These are phyloP conservation scores for Talaromyces sp. DNA, from an alignment of 2,329 filamentous ascomycete species.

Conservation along the genomic window DNA sequence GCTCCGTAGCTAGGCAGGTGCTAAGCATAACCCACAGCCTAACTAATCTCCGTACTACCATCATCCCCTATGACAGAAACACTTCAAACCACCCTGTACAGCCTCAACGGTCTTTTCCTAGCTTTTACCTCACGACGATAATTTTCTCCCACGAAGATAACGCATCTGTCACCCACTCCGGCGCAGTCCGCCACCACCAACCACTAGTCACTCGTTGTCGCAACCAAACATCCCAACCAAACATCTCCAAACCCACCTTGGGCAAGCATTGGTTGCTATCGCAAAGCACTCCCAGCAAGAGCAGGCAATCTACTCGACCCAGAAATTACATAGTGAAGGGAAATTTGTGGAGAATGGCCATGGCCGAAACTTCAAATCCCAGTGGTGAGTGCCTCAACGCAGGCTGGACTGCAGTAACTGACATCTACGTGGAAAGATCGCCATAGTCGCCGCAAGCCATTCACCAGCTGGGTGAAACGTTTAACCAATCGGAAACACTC, in stretches of 20 bases:
- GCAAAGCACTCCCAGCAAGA: neutral
- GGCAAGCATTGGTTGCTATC: neutral
- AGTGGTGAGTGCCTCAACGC: neutral
- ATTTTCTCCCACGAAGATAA: neutral
- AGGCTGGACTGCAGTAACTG: neutral
- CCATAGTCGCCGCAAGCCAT: constrained; percentile 72
- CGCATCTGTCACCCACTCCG: neutral
- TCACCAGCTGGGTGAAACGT: constrained; percentile 91
- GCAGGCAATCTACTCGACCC: neutral
- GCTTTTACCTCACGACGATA: neutral
- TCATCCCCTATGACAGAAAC: neutral
- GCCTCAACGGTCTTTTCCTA: neutral
- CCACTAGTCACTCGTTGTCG: neutral
- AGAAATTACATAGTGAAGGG: neutral
- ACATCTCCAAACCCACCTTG: neutral
- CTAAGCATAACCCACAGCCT: neutral
- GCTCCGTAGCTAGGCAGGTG: neutral
- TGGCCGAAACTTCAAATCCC: neutral
- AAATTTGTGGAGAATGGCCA: neutral
- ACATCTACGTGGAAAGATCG: constrained; percentile 51
- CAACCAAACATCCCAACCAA: neutral
- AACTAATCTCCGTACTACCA: neutral
- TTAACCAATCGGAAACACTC: constrained; percentile 79
- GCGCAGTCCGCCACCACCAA: neutral
- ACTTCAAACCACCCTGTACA: neutral